Percentiles rank a stretch among this genome's conserved stretches.
Conservation (phyloP, 805 yeast species). For the Yamadazyma sp. region DNA sequence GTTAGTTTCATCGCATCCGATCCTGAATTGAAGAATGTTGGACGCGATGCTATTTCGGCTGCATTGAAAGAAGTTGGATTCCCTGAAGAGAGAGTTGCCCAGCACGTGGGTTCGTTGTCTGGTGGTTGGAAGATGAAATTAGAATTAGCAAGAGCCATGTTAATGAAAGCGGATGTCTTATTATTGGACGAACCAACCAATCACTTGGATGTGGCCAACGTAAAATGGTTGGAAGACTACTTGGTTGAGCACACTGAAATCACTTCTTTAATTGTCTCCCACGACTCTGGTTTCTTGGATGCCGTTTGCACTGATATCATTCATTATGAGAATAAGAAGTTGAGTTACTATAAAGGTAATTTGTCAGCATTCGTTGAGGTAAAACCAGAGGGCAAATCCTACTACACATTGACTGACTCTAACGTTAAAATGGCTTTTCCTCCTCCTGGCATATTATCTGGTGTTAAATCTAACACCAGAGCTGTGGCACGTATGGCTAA, state of each 20-base stretch:
- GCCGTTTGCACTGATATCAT: constrained; percentile 95
- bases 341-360: constrained; percentile 95
- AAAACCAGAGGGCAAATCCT: constrained; percentile 94
- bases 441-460: constrained; percentile 96
- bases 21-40: constrained; percentile 68
- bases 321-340: constrained; percentile 92
- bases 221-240: constrained; percentile 91
- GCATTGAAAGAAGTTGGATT: constrained; percentile 89
- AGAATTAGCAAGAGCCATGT: constrained; percentile 98
- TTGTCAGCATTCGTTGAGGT: constrained; percentile 87
- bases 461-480: constrained; percentile 92
- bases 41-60: constrained; percentile 65
- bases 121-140: constrained; percentile 99
- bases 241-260: constrained; percentile 78
- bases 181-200: constrained; percentile 97
- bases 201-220: constrained; percentile 93
- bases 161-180: constrained; percentile 93
- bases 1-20: constrained; percentile 87
- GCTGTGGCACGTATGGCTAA: constrained; percentile 86
- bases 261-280: constrained; percentile 94
- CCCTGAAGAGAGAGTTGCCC: constrained; percentile 84
- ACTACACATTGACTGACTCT: constrained; percentile 89
- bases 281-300: constrained; percentile 95
- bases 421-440: constrained; percentile 98
- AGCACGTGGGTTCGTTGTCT: constrained; percentile 89